Percentiles rank a stretch among this genome's conserved stretches.
These are phyloP conservation scores for Calocybe cyanea DNA, from an alignment of 768 basidiomycete species.

Conservation along the genomic window DNA sequence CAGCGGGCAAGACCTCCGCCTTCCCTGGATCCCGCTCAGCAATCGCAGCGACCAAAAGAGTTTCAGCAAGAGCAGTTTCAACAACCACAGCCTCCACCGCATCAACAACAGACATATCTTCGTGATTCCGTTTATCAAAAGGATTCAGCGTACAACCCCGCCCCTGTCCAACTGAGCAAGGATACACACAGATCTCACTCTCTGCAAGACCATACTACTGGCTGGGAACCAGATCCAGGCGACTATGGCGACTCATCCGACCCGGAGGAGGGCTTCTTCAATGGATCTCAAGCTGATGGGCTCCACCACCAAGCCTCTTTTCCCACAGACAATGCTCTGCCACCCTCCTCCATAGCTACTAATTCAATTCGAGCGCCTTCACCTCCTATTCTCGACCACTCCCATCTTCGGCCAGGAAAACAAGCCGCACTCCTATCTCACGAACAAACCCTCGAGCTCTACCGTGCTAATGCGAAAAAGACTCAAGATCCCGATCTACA, in stretches of 20 bases:
- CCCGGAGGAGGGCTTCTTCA: slow-evolving; percentile 21
- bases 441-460: slow-evolving; percentile 94
- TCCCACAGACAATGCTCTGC: slow-evolving; percentile 22
- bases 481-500: slow-evolving; percentile 97
- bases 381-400: slow-evolving; percentile 74
- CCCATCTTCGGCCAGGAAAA: slow-evolving; percentile 89
- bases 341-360: slow-evolving; percentile 30
- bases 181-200: slow-evolving; percentile 7
- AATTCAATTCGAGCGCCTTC: slow-evolving; percentile 66
- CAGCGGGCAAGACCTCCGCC: slow-evolving; percentile 12
- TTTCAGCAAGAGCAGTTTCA: slow-evolving; percentile 8
- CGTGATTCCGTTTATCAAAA: slow-evolving; percentile 8
- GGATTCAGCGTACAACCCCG: slow-evolving; percentile 12
- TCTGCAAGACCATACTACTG: neutral
- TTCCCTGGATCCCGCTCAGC: slow-evolving; percentile 9
- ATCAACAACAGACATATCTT: slow-evolving; percentile 4
- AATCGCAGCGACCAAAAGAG: slow-evolving; percentile 7
- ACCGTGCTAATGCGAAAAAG: slow-evolving; percentile 97
- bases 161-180: slow-evolving; percentile 7
- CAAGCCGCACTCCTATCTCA: slow-evolving; percentile 92
- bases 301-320: slow-evolving; percentile 11
- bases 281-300: slow-evolving; percentile 12
- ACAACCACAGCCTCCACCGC: slow-evolving; percentile 1
- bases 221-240: slow-evolving; percentile 15
- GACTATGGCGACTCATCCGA: slow-evolving; percentile 16